Evolutionary conservation across 345 rosid species (phyloP).

Genomic region (Jatropha curcas): DNA sequence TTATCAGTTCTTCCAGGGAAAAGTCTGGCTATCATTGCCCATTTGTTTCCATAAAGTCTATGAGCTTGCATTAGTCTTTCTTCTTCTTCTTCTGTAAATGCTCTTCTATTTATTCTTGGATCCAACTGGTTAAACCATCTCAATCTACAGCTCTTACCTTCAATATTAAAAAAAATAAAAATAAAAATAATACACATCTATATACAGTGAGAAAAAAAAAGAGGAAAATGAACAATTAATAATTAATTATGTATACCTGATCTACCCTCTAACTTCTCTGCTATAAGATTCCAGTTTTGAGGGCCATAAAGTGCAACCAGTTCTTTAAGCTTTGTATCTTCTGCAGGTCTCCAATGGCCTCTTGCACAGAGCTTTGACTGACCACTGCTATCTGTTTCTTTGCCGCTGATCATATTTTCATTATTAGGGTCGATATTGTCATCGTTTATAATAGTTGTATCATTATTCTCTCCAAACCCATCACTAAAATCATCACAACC

Average conservation of each 20-base stretch:
- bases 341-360: constrained; percentile 98
- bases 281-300: constrained; percentile 98
- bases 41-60: constrained; percentile 91
- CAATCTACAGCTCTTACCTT: constrained; percentile 94
- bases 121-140: constrained; percentile 98
- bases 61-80: constrained; percentile 95
- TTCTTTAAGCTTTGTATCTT: constrained; percentile 87
- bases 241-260: constrained; percentile 87
- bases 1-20: constrained; percentile 99
- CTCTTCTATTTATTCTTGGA: constrained; percentile 88
- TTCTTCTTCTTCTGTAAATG: constrained; percentile 92
- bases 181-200: background rate
- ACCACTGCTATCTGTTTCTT: constrained; percentile 51
- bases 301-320: constrained; percentile 94
- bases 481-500: constrained; percentile 28
- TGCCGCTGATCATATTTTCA: constrained; percentile 29
- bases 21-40: constrained; percentile 98
- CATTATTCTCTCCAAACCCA: constrained; percentile 28
- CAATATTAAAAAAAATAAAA: background rate
- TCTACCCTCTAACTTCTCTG: constrained; percentile 90
- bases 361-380: constrained; percentile 83
- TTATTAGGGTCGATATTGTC: constrained; percentile 30
- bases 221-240: background rate
- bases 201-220: background rate
- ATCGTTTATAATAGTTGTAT: constrained; percentile 8